Percentiles rank a stretch among this genome's conserved stretches.
phyloP scores from a whole-genome alignment of 352 stramenopile genomes.

The Pythium sukuiense region DNA sequence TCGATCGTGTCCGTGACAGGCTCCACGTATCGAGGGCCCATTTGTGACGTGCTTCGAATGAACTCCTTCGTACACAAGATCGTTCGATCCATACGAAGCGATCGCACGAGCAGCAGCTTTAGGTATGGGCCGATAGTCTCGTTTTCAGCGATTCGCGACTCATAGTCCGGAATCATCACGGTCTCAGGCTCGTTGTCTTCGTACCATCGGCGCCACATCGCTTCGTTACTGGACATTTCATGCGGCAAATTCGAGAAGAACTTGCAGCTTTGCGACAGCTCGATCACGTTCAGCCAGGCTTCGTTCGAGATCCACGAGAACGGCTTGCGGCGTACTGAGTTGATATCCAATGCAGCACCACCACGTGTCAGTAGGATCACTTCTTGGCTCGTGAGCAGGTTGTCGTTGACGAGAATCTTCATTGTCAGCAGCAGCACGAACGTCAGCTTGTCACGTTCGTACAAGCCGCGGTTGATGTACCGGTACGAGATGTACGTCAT shows the following conservation, averaged over 20 bases:
- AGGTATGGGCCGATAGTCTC: slow-evolving; percentile 95
- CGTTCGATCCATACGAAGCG: slow-evolving; percentile 96
- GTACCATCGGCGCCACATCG: slow-evolving; percentile 97
- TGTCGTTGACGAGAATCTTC: slow-evolving; percentile 97
- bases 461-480: slow-evolving; percentile 98
- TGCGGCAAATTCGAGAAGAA: slow-evolving; percentile 97
- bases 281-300: slow-evolving; percentile 97
- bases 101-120: slow-evolving; percentile 96
- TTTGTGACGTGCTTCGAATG: slow-evolving; percentile 95
- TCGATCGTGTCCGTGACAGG: slow-evolving; percentile 99
- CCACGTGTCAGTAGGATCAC: slow-evolving; percentile 95
- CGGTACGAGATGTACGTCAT: slow-evolving; percentile 99
- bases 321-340: slow-evolving; percentile 94
- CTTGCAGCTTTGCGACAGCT: slow-evolving; percentile 94
- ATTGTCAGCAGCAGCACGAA: slow-evolving; percentile 97
- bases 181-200: slow-evolving; percentile 98
- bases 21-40: slow-evolving; percentile 96
- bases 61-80: slow-evolving; percentile 98
- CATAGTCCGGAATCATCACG: slow-evolving; percentile 95
- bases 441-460: slow-evolving; percentile 98
- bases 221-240: slow-evolving; percentile 96
- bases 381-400: slow-evolving; percentile 92
- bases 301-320: slow-evolving; percentile 98
- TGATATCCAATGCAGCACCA: slow-evolving; percentile 96
- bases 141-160: slow-evolving; percentile 92